These are phyloP conservation scores for Endocladia muricata DNA, from an alignment of 31 red algal genomes.

Conservation along the genomic window DNA sequence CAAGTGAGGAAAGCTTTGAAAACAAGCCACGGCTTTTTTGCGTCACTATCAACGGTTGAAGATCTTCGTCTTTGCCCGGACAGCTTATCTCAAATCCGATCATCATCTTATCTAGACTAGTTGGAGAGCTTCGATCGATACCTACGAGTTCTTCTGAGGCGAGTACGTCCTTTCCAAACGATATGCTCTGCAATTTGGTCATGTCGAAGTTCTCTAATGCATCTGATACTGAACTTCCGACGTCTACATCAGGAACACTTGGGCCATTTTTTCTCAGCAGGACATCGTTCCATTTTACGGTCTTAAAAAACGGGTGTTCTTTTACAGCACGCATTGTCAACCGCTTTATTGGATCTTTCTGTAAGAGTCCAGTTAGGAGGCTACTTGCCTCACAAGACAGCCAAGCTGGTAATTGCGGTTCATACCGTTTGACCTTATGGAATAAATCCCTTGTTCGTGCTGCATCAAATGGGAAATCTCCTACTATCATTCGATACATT, in stretches of 20 bases:
- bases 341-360: conserved; percentile 52
- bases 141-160: conserved; percentile 11
- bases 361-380: conserved; percentile 67
- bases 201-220: conserved; percentile 59
- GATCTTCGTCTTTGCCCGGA: not conserved
- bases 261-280: conserved; percentile 9
- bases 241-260: conserved; percentile 16
- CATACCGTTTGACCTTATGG: conserved; percentile 57
- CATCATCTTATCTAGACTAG: conserved; percentile 21
- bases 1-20: conserved; percentile 20
- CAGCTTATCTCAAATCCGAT: conserved; percentile 49
- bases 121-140: not conserved
- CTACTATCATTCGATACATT: conserved; percentile 78
- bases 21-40: conserved; percentile 35
- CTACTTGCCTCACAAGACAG: conserved; percentile 45
- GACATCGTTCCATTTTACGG: conserved; percentile 49
- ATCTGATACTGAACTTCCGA: conserved; percentile 5
- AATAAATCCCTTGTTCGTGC: conserved; percentile 65
- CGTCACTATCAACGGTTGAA: conserved; percentile 19
- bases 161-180: conserved; percentile 35
- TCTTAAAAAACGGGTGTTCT: conserved; percentile 30
- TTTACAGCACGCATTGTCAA: conserved; percentile 34
- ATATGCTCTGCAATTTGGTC: conserved; percentile 47
- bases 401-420: conserved; percentile 37
- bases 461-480: conserved; percentile 83